Percentiles rank a stretch among this genome's conserved stretches.
Evolutionary conservation across 805 yeast genomes (phyloP).

Genomic region (Suhomyces xylopsoci): DNA sequence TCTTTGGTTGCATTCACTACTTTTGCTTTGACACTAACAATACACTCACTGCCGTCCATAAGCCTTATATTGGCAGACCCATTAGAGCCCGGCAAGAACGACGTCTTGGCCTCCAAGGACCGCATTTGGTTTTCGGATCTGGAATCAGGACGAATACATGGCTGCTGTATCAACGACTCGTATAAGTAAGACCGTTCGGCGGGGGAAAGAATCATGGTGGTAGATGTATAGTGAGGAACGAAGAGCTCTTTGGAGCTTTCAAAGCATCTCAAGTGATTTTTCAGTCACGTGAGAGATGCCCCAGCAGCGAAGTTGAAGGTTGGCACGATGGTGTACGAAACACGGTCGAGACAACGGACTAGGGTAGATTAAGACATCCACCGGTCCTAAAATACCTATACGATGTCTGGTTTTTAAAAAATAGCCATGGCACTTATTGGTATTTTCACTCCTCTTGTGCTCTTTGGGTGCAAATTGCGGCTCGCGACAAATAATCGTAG

Average conservation of each 20-base stretch:
- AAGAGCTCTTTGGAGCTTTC: not conserved
- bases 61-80: slow-evolving; percentile 88
- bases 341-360: not conserved
- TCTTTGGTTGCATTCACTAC: slow-evolving; percentile 51
- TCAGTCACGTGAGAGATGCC: not conserved
- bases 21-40: slow-evolving; percentile 84
- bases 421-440: too few species aligned
- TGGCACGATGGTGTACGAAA: not conserved
- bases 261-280: not conserved
- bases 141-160: slow-evolving; percentile 83
- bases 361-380: too few species aligned
- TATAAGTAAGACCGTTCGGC: slow-evolving; percentile 75
- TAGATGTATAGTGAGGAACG: not conserved
- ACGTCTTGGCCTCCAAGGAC: slow-evolving; percentile 79
- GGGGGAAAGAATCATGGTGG: slow-evolving; percentile 62
- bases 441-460: not conserved
- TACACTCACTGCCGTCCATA: slow-evolving; percentile 89
- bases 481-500: not conserved
- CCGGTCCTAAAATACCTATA: too few species aligned
- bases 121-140: slow-evolving; percentile 71
- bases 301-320: not conserved
- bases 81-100: slow-evolving; percentile 80
- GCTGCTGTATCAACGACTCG: slow-evolving; percentile 59
- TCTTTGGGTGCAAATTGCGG: not conserved
- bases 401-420: too few species aligned